Base-by-base conservation (phyloP, 192 early-diverging fungal genomes). In the Martensiomyces pterosporus region DNA sequence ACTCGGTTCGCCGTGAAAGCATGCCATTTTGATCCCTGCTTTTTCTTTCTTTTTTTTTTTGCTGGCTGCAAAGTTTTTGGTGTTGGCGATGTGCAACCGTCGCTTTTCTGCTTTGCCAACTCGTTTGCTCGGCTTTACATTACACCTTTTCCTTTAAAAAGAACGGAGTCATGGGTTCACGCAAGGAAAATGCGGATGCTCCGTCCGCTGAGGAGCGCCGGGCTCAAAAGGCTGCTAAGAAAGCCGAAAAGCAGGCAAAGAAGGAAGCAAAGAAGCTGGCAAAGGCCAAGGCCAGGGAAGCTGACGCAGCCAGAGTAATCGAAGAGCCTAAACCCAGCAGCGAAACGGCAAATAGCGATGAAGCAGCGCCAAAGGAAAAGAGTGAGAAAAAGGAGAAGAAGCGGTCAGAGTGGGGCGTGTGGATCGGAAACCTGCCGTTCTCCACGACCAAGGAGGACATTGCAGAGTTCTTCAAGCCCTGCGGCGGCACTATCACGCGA, bases 371-470 rank as follows among this genome's bases (percentile, higher is more conserved):
- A 53, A 74, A 79, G 64, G 57, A 58, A 12, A 57, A 47, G 36
- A 72, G 65, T 41, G 80, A 75, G 60, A 66, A 37, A 46, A 61
- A 24, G 43, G 61, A 43, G 62, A 70, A 66, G 49, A 55, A 66
- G 40, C 78, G 72, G 32, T 82, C 82, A 27, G 71, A 81, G n/a
- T 81, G 55, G 24, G 61, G 81, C 27, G 72, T 86, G 35, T 88
- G 86, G 86, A 80, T 88, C 38, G 86, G 86, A 2, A 88, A 88
- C 55, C 63, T 88, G 18, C 69, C 81, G 2, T 88, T 77, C 54
- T 47, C 79, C 6, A 79, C 79, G 13, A 75, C 79, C 0, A 64
- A 70, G 25, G 79, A 80, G 35, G 58, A 75, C 2, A 46, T 88
- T 33, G 52, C 60, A 18, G 64, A 77, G 46, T 86, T 82, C 55